Evolutionary conservation across 1,139 yeast species (phyloP), one percentile per base, ranked within the genome.

Genomic region (Kodamaea sp.): DNA sequence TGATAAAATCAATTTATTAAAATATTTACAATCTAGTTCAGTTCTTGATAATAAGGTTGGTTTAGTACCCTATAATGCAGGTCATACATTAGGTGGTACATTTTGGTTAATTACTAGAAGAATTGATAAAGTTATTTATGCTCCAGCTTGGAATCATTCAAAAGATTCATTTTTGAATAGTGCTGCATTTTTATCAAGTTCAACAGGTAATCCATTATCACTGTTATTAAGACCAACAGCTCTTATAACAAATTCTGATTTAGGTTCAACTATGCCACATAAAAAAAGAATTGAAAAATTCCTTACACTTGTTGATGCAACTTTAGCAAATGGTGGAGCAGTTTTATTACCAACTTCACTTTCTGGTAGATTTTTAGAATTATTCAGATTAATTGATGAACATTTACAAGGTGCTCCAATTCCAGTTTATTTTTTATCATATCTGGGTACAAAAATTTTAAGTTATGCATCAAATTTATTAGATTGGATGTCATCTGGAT

Each of bases 71-170:
- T 82, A 82, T 51, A 88, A 87, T 58, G 84, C 97, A 0, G 99
- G 99, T 1, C 96, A 88, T 57, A 74, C 95, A 0, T 71, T 94
- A 29, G 99, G 99, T 42, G 97, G 98, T 7, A 81, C 88, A 0
- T 76, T 84, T 40, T 92, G 97, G 97, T 67, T 84, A 33, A 63
- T 90, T 22, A 75, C 78, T 39, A 81, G 81, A 47, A 81, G 84
- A 48, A 75, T 83, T 23, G 97, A 92, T 48, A 84, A 83, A 46
- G 68, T 89, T 11, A 70, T 92, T 3, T 88, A 89, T 60, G 96
- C 97, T 0, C 92, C 95, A 4, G 81, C 87, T 35, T 92, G 98
- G 97, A 90, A 90, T 57, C 98, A 92, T 58, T 83, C 97, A 1
- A 80, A 81, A 46, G 97, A 92, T 53, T 76, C 87, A 0, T 90